Evolutionary conservation across 352 stramenopile species (phyloP).

Genomic region (Phytophthora sansomeana): DNA sequence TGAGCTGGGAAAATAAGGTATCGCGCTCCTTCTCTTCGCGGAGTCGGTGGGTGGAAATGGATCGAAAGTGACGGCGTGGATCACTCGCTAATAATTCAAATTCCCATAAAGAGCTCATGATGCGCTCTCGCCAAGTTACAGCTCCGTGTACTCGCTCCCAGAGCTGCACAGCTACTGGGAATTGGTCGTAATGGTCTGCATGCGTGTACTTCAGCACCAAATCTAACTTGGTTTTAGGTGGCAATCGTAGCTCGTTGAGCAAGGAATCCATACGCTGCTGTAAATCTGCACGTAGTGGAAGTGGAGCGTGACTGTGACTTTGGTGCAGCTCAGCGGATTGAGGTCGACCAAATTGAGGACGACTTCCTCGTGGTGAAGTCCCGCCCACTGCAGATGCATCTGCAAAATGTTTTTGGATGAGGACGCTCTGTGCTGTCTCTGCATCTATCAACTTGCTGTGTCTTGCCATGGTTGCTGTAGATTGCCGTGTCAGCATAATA

Average conservation of each 20-base stretch:
- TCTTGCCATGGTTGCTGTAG: conserved; percentile 25
- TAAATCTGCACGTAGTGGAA: conserved; percentile 65
- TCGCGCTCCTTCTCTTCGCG: conserved; percentile 76
- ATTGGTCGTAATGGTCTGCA: conserved; percentile 60
- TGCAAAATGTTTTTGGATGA: conserved; percentile 60
- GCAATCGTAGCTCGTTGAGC: conserved; percentile 53
- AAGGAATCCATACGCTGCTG: conserved; percentile 70
- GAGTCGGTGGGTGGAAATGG: conserved; percentile 69
- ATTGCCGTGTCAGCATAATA: conserved; percentile 42
- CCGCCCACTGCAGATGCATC: conserved; percentile 5
- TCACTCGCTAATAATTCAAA: conserved; percentile 76
- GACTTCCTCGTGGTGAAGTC: conserved; percentile 1
- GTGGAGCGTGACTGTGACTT: conserved; percentile 43
- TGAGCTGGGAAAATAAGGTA: conserved; percentile 61
- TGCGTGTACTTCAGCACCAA: conserved; percentile 86
- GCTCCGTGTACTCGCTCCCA: conserved; percentile 63
- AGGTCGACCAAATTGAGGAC: conserved; percentile 7
- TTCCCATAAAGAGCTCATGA: conserved; percentile 48
- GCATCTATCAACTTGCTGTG: conserved; percentile 48
- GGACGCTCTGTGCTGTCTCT: conserved; percentile 48
- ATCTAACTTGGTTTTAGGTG: conserved; percentile 63
- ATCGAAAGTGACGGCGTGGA: conserved; percentile 71
- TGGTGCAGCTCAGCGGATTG: conserved; percentile 10
- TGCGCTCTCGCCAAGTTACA: conserved; percentile 52
- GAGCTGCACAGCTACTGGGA: conserved; percentile 63